Evolutionary conservation across 2,329 filamentous ascomycete genomes (phyloP).

Genomic region (Arthrobotrys pseudoclavata): DNA sequence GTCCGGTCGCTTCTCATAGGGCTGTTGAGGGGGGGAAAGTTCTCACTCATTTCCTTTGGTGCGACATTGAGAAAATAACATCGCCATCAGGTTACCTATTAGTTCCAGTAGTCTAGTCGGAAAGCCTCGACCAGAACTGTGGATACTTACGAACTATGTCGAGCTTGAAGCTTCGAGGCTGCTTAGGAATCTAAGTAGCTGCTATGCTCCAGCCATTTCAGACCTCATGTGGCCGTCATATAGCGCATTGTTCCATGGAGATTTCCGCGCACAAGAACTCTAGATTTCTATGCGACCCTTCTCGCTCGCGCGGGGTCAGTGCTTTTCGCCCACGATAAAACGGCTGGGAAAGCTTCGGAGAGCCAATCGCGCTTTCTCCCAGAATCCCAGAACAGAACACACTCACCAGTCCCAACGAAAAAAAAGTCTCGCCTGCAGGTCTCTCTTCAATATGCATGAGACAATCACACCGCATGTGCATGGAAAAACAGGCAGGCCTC

Average conservation of each 20-base stretch:
- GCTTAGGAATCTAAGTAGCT: neutral
- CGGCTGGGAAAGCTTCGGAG: conserved; percentile 21
- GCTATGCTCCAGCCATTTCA: conserved; percentile 17
- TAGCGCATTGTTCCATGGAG: conserved; percentile 38
- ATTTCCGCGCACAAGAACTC: conserved; percentile 31
- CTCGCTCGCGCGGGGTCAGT: conserved; percentile 36
- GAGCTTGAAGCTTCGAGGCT: neutral
- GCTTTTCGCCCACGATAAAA: conserved; percentile 36
- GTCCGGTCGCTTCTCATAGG: conserved; percentile 51
- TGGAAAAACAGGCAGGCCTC: conserved; percentile 30
- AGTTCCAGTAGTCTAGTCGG: neutral
- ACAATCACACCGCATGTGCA: conserved; percentile 58
- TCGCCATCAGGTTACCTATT: conserved; percentile 7
- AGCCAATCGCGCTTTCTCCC: conserved; percentile 24
- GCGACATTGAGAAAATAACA: neutral
- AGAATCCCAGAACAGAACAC: conserved; percentile 13
- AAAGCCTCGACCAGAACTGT: conserved; percentile 12
- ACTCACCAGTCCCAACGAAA: conserved; percentile 32
- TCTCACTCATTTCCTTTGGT: conserved; percentile 10
- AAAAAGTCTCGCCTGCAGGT: conserved; percentile 46
- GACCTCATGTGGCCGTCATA: conserved; percentile 46
- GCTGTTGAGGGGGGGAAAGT: conserved; percentile 24
- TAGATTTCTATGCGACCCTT: conserved; percentile 31
- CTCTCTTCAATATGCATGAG: conserved; percentile 37
- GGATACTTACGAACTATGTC: neutral